phyloP scores from a whole-genome alignment of 306 rosid genomes.

The Pyrus communis region DNA sequence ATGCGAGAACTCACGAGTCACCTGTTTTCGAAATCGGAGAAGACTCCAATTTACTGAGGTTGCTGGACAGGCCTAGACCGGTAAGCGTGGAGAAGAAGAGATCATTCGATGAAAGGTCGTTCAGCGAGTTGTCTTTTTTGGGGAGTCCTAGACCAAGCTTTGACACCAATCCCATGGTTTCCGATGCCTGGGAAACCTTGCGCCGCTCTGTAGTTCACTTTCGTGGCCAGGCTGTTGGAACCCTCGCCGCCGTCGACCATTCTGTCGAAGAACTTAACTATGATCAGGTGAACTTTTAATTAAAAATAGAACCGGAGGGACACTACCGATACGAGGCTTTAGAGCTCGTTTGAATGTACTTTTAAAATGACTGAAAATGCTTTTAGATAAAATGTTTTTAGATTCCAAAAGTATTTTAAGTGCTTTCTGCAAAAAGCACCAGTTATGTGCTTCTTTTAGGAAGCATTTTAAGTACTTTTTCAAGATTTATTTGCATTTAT shows the following conservation, averaged over 20 bases:
- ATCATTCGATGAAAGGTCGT: conserved; percentile 28
- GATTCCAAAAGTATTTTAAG: too few species aligned
- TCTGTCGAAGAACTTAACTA: conserved; percentile 27
- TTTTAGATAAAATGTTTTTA: too few species aligned
- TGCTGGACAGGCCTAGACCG: conserved; percentile 1
- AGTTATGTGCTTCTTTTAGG: too few species aligned
- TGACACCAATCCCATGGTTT: conserved; percentile 22
- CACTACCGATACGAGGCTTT: too few species aligned
- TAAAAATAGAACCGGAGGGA: neutral
- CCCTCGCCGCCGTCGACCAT: conserved; percentile 22
- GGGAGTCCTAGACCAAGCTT: conserved; percentile 8
- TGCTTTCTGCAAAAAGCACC: too few species aligned
- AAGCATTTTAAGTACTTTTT: too few species aligned
- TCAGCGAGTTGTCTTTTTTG: conserved; percentile 19
- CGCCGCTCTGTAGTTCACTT: conserved; percentile 21
- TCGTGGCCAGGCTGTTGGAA: conserved; percentile 23
- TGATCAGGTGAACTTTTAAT: conserved; percentile 22
- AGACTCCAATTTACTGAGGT: conserved; percentile 1
- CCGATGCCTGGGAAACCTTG: conserved; percentile 29
- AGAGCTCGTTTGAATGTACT: too few species aligned
- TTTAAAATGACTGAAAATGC: too few species aligned
- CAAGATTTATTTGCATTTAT: too few species aligned
- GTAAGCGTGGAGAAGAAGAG: conserved; percentile 16
- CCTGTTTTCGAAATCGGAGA: conserved; percentile 1
- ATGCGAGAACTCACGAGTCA: neutral